phyloP scores from a whole-genome alignment of 1,139 yeast genomes.

The Zygotorulaspora mrakii region DNA sequence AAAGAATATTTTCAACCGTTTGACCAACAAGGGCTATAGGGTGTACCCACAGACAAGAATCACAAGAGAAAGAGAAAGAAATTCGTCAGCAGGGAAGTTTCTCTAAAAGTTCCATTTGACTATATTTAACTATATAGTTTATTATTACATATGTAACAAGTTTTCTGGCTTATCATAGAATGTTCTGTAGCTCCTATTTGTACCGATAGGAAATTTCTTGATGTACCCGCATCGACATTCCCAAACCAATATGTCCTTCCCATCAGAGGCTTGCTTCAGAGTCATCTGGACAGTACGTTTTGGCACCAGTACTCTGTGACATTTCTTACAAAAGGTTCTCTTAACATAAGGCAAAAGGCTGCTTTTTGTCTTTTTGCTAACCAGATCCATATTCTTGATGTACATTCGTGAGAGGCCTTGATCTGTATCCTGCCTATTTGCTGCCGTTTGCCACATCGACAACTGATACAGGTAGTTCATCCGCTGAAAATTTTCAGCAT shows the following conservation, averaged over 20 bases:
- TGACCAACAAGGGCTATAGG: constrained; percentile 41
- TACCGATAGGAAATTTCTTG: constrained; percentile 29
- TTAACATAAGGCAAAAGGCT: constrained; percentile 29
- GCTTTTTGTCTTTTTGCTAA: constrained; percentile 31
- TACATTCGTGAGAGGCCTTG: constrained; percentile 27
- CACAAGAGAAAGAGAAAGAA: constrained; percentile 1
- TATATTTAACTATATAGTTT: constrained; percentile 4
- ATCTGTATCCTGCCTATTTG: constrained; percentile 6
- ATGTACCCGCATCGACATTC: constrained; percentile 28
- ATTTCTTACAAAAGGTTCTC: constrained; percentile 31
- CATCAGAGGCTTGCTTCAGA: constrained; percentile 7
- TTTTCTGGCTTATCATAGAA: constrained; percentile 26
- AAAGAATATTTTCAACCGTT: constrained; percentile 45
- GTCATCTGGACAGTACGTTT: constrained; percentile 11
- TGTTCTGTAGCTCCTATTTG: constrained; percentile 23
- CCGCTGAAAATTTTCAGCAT: constrained; percentile 33
- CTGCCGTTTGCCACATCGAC: constrained; percentile 22
- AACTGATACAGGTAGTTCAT: constrained; percentile 32
- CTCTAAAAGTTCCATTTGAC: constrained; percentile 7
- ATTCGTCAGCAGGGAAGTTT: constrained; percentile 3
- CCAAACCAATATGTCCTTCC: constrained; percentile 21
- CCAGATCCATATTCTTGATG: constrained; percentile 24
- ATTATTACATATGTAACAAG: constrained; percentile 7
- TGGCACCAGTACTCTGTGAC: constrained; percentile 27
- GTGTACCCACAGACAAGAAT: constrained; percentile 27